Conservation (phyloP, 176 grass and related monocot genomes). For the Avena insularis region DNA sequence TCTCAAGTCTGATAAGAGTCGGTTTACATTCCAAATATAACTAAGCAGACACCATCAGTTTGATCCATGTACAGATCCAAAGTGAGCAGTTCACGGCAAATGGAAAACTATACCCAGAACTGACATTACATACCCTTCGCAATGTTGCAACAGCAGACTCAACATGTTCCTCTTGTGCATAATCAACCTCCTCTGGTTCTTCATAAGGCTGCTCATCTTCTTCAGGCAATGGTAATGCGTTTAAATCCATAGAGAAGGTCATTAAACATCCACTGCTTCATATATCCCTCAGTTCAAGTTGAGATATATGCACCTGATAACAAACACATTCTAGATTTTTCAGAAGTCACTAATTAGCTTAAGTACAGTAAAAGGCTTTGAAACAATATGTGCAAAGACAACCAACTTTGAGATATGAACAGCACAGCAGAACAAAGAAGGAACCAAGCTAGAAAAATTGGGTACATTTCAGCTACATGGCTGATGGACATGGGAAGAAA, state of each 20-base stretch:
- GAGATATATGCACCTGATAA: constrained; percentile 39
- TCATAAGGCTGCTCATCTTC: constrained; percentile 88
- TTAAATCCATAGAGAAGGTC: constrained; percentile 85
- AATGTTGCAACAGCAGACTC: constrained; percentile 79
- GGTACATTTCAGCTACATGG: background rate
- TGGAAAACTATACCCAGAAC: background rate
- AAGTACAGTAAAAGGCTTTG: background rate
- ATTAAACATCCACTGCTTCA: constrained; percentile 57
- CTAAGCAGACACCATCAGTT: constrained; percentile 12
- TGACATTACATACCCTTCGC: constrained; percentile 58
- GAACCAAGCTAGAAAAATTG: background rate
- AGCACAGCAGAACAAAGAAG: constrained; percentile 20
- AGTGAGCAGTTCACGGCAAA: background rate
- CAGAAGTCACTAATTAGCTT: background rate
- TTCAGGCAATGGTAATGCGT: constrained; percentile 90
- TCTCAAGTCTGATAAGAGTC: background rate
- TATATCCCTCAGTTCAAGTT: constrained; percentile 24
- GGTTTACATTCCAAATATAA: constrained; percentile 15
- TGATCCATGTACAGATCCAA: background rate
- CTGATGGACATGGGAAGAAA: background rate
- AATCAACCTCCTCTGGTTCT: constrained; percentile 54
- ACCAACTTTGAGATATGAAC: constrained; percentile 13
- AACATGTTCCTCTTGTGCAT: constrained; percentile 73
- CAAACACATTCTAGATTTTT: background rate
- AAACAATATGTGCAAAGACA: constrained; percentile 23